Conservation (phyloP, 257 asterid genomes). For the Thymus quinquecostatus region DNA sequence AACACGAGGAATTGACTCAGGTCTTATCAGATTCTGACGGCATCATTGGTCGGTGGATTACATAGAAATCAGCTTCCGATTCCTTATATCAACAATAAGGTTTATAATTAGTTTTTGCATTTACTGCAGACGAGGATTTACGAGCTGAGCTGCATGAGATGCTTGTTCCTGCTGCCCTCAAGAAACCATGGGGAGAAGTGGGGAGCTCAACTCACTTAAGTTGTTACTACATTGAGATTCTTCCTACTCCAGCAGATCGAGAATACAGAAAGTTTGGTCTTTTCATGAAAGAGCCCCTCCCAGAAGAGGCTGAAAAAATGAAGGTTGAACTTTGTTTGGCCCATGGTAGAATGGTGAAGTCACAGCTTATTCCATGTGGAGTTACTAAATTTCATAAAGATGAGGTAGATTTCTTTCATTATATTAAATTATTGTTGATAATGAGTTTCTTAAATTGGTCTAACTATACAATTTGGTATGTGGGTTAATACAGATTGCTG, state of each 20-base stretch:
- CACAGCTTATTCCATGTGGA: constrained; percentile 79
- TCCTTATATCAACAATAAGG: constrained; percentile 19
- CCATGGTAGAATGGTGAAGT: constrained; percentile 82
- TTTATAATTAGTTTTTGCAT: constrained; percentile 26
- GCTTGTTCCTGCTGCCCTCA: constrained; percentile 87
- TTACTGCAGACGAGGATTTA: constrained; percentile 65
- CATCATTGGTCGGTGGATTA: constrained; percentile 57
- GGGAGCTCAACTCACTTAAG: constrained; percentile 52
- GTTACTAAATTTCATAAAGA: constrained; percentile 55
- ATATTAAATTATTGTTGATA: constrained; percentile 27
- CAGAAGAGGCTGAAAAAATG: constrained; percentile 83
- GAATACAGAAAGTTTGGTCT: constrained; percentile 75
- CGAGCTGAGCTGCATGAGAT: constrained; percentile 87
- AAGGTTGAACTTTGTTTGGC: constrained; percentile 77
- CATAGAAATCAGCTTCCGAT: constrained; percentile 26
- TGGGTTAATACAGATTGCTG: constrained; percentile 56
- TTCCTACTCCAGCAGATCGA: constrained; percentile 82
- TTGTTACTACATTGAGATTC: constrained; percentile 64
- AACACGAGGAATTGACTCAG: constrained; percentile 46
- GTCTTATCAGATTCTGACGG: constrained; percentile 63
- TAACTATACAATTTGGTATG: constrained; percentile 29
- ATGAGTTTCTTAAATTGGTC: constrained; percentile 22
- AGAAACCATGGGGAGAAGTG: constrained; percentile 60
- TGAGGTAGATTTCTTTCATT: constrained; percentile 54
- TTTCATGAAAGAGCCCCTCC: constrained; percentile 75